Evolutionary conservation across 1,139 yeast species (phyloP).

Genomic region (Suhomyces atakaporum): DNA sequence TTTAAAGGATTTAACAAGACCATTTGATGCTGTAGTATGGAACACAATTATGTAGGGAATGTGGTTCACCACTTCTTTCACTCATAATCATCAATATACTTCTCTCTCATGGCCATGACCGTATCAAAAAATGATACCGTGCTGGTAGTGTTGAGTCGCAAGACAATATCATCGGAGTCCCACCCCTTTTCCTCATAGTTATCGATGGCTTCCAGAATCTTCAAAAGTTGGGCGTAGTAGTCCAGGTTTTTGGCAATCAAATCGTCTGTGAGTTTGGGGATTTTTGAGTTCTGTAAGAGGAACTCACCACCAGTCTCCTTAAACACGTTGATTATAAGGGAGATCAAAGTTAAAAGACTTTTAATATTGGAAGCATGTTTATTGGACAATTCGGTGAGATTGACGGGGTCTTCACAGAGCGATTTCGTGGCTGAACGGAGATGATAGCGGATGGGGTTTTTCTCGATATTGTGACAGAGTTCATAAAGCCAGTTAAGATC

Average conservation of each 20-base stretch:
- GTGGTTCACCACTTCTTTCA: constrained; percentile 6
- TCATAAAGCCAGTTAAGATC: constrained; percentile 40
- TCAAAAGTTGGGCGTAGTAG: constrained; percentile 26
- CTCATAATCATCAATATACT: constrained; percentile 32
- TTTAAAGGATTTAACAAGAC: too few species aligned
- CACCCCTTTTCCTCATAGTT: constrained; percentile 41
- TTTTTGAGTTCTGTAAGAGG: constrained; percentile 43
- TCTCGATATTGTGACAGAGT: constrained; percentile 49
- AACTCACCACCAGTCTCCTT: constrained; percentile 41
- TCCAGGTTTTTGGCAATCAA: constrained; percentile 25
- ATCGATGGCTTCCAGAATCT: constrained; percentile 27
- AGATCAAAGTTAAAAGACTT: constrained; percentile 33
- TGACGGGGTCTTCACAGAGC: constrained; percentile 39
- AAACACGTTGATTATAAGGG: constrained; percentile 33
- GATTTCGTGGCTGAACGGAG: constrained; percentile 44
- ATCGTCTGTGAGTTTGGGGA: constrained; percentile 38
- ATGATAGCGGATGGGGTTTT: constrained; percentile 52
- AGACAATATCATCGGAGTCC: constrained; percentile 43
- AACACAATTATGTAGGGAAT: not conserved
- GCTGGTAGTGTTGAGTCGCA: constrained; percentile 28
- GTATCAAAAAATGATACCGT: constrained; percentile 22
- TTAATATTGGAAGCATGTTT: constrained; percentile 23
- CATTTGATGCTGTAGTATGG: too few species aligned
- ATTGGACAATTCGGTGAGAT: constrained; percentile 38
- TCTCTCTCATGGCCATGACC: constrained; percentile 32